Conservation (phyloP, 179 eudicot species). For the Carnegiea gigantea region DNA sequence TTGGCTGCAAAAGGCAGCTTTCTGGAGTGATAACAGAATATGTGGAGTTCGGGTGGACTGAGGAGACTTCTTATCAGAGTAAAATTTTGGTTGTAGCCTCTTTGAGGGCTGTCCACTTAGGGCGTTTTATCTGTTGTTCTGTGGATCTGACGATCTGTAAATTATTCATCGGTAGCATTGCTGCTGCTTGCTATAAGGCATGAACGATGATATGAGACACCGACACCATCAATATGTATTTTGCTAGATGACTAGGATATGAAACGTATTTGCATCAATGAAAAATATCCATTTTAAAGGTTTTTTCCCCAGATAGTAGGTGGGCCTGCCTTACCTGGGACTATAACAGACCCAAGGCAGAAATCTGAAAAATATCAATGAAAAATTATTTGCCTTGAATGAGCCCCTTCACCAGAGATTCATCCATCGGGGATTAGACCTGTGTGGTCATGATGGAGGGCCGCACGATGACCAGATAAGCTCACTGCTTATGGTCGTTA, state of each 20-base stretch:
- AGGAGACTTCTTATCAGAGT: background rate
- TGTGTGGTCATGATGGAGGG: background rate
- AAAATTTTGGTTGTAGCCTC: background rate
- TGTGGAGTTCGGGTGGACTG: background rate
- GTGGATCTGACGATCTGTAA: background rate
- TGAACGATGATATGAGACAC: background rate
- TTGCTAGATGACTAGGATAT: background rate
- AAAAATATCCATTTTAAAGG: no score
- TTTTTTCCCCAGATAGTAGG: no score
- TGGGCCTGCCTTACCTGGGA: no score
- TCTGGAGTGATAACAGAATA: background rate
- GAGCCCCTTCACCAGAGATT: no score
- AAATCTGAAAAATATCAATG: no score
- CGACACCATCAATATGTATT: background rate
- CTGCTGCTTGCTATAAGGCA: background rate
- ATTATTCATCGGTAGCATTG: background rate
- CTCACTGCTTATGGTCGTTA: background rate
- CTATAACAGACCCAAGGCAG: no score
- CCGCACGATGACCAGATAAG: background rate
- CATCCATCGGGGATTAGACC: no score
- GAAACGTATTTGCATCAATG: no score
- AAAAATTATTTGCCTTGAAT: no score
- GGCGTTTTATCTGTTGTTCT: background rate
- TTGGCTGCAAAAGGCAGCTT: no score
- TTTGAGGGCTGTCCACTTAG: background rate